Percentiles rank a stretch among this genome's conserved stretches.
These are phyloP conservation scores for Trypanosoma vivax DNA, from an alignment of 208 protist species.

Conservation along the genomic window DNA sequence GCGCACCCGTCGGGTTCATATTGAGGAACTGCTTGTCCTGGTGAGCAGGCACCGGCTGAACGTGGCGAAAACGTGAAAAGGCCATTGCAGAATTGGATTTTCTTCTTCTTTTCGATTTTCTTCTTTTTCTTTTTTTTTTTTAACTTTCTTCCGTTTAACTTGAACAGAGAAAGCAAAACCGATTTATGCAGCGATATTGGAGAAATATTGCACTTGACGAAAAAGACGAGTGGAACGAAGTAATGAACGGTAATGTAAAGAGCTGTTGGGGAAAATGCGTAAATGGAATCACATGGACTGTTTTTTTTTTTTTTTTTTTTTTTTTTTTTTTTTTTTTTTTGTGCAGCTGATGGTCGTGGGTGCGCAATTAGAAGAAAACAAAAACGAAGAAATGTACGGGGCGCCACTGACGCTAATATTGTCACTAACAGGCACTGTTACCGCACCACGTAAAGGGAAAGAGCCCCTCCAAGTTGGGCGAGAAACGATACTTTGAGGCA, in stretches of 20 bases:
- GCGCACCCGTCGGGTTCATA: slow-evolving; percentile 22
- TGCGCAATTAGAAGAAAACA: not conserved
- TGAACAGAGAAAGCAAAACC: slow-evolving; percentile 4
- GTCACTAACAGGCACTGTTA: too few relatives aligned
- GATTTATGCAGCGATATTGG: too few relatives aligned
- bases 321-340: not conserved
- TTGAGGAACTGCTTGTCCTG: slow-evolving; percentile 37
- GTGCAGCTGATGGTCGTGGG: not conserved
- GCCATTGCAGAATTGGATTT: slow-evolving; percentile 30
- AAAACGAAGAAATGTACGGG: slow-evolving; percentile 5
- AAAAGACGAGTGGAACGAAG: too few relatives aligned
- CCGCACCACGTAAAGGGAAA: too few relatives aligned
- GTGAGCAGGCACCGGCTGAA: slow-evolving; percentile 28
- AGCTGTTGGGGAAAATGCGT: not conserved
- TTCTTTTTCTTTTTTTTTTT: not conserved
- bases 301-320: slow-evolving; percentile 6
- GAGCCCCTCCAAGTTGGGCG: too few relatives aligned
- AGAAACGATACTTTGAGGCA: too few relatives aligned
- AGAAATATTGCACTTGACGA: too few relatives aligned
- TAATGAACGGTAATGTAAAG: too few relatives aligned
- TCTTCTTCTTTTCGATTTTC: not conserved
- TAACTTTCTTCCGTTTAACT: not conserved
- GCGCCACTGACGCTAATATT: too few relatives aligned
- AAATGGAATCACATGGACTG: not conserved
- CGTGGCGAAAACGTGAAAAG: slow-evolving; percentile 63